Evolutionary conservation across 2,329 filamentous ascomycete species (phyloP), one percentile per base, ranked within the genome.

Genomic region (Magnaporthiopsis incrustans): DNA sequence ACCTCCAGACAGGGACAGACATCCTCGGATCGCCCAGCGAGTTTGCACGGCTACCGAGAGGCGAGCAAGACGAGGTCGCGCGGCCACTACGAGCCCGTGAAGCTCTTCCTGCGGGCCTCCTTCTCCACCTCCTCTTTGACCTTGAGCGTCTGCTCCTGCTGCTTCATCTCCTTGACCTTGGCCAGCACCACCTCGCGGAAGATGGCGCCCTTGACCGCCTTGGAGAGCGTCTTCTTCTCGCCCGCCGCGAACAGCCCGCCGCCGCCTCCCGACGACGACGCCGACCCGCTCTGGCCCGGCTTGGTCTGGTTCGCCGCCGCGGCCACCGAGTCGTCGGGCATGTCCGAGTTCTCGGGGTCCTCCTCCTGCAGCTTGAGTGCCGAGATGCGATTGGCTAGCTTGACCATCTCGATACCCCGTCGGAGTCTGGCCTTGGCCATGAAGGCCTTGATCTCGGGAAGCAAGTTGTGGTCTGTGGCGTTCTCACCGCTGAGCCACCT

Each of bases 391-490:
- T 97, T 97, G 68, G 92, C 88, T 64, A 99, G 86, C 79, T 96
- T 97, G 81, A 98, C 90, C 72, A 97, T 88, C 77, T 98, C 92
- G 79, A 99, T 96, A 71, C 93, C 94, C 68, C 94, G 90, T 76
- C 90, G 90, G 70, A 99, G 89, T 67, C 92, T 92, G 65, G 92
- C 91, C 77, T 92, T 92, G 67, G 93, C 89, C 77, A 96, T 92
- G 81, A 95, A 96, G 63, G 92, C 89, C 77, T 90, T 91, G 82
- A 99, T 96, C 80, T 99, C 95, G 69, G 95, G 95, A 76, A 99
- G 80, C 85, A 99, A 85, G 82, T 99, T 93, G 85, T 97, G 92
- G 77, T 98, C 93, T 67, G 90, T 92, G 67, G 95, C 95, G 67
- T 86, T 95, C 80, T 95, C 85, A 76, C 94, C 94, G 73, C 87